Evolutionary conservation across 768 basidiomycete genomes (phyloP).

Genomic region (Termitomyces sp.): DNA sequence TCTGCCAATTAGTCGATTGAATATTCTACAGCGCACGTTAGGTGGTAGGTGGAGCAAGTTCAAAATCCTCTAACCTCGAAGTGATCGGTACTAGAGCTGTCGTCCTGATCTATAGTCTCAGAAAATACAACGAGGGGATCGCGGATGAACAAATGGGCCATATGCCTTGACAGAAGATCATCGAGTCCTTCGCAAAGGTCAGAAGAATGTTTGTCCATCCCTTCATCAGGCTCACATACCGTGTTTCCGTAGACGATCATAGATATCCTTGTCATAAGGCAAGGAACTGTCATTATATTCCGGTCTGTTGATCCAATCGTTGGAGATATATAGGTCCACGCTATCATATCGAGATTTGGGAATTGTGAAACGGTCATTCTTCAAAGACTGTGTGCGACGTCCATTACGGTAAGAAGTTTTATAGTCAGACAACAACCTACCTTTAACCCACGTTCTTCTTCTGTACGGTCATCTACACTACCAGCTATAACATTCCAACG

Average conservation of each 20-base stretch:
- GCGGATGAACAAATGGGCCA: conserved; percentile 94
- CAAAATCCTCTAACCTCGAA: conserved; percentile 64
- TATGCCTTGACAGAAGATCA: conserved; percentile 80
- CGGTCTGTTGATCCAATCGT: conserved; percentile 79
- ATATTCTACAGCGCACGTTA: conserved; percentile 58
- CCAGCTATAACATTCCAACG: conserved; percentile 99
- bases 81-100: conserved; percentile 82
- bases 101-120: conserved; percentile 91
- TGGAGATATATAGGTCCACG: conserved; percentile 90
- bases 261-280: conserved; percentile 74
- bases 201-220: neutral
- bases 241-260: conserved; percentile 64
- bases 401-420: neutral
- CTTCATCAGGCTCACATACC: conserved; percentile 40
- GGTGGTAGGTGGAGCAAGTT: neutral
- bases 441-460: conserved; percentile 89
- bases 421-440: conserved; percentile 27
- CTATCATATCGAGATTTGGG: conserved; percentile 98
- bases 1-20: conserved; percentile 99
- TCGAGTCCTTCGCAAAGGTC: conserved; percentile 63
- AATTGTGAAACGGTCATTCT: conserved; percentile 69
- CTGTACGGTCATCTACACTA: conserved; percentile 96
- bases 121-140: conserved; percentile 95
- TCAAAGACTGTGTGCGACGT: conserved; percentile 53
- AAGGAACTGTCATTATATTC: conserved; percentile 90